phyloP scores from a whole-genome alignment of 2,329 filamentous ascomycete genomes.

The Fusarium sp. region DNA sequence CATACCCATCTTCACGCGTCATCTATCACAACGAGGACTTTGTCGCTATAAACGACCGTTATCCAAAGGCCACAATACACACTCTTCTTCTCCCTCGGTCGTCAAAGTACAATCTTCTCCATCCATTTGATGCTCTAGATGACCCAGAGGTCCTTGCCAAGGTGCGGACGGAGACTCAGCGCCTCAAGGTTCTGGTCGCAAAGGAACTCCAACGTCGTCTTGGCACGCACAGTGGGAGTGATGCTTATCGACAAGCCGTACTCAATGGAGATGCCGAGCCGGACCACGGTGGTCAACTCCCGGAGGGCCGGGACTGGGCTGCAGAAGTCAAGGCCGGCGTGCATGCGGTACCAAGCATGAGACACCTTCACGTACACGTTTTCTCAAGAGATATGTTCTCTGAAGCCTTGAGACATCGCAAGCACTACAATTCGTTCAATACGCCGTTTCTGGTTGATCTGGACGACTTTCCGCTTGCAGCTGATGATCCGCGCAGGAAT shows the following conservation, averaged over 20 bases:
- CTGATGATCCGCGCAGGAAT: conserved; percentile 69
- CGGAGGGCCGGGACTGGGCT: conserved; percentile 79
- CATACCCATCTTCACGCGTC: conserved; percentile 67
- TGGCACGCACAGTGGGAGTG: conserved; percentile 68
- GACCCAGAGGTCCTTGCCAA: conserved; percentile 72
- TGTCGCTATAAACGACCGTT: conserved; percentile 82
- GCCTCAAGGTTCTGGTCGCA: conserved; percentile 71
- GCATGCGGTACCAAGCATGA: conserved; percentile 91
- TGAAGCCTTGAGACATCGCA: conserved; percentile 75
- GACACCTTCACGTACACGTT: conserved; percentile 89
- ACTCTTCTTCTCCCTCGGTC: conserved; percentile 86
- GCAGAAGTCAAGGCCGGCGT: conserved; percentile 79
- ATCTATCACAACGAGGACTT: conserved; percentile 73
- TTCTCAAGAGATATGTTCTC: conserved; percentile 82
- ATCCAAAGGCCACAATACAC: conserved; percentile 86
- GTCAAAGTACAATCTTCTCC: conserved; percentile 63
- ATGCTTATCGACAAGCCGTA: conserved; percentile 71
- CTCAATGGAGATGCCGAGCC: conserved; percentile 63
- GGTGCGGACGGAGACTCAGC: conserved; percentile 67
- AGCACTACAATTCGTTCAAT: conserved; percentile 92
- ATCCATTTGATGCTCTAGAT: conserved; percentile 81
- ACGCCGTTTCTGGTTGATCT: conserved; percentile 84
- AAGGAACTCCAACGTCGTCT: conserved; percentile 76
- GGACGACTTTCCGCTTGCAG: conserved; percentile 78
- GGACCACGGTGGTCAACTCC: conserved; percentile 55